Conservation (phyloP, 176 grass and related monocot genomes). For the Phoenix roebelenii region DNA sequence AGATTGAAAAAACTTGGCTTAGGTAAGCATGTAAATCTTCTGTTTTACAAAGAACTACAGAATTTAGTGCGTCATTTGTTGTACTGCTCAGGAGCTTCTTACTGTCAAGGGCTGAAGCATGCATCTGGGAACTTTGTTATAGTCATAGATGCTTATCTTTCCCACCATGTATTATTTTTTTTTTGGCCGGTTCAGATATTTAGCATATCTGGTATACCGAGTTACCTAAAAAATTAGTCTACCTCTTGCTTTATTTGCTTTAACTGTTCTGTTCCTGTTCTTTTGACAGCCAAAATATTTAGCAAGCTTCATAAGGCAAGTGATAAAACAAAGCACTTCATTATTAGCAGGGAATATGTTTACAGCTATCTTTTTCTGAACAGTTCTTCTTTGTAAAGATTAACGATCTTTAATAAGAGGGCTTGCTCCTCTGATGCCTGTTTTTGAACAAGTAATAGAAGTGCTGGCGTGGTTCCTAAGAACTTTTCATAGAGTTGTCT, state of each 20-base stretch:
- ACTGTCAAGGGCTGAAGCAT: slow-evolving; percentile 82
- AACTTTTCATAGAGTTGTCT: too few species aligned
- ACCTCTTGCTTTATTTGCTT: too few species aligned
- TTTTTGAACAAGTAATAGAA: too few species aligned
- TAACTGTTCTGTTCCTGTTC: slow-evolving; percentile 10
- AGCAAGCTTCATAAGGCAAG: slow-evolving; percentile 82
- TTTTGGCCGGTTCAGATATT: not conserved
- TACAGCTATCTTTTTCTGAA: too few species aligned
- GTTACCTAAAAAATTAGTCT: not conserved
- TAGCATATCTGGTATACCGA: not conserved
- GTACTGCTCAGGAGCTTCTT: slow-evolving; percentile 62
- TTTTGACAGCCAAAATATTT: slow-evolving; percentile 79
- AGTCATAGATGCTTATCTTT: slow-evolving; percentile 86
- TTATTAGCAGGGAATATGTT: not conserved
- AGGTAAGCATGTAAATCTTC: slow-evolving; percentile 30
- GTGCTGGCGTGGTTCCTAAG: too few species aligned
- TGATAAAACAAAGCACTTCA: not conserved
- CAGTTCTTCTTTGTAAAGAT: too few species aligned
- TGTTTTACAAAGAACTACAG: too few species aligned
- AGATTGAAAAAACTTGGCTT: slow-evolving; percentile 85
- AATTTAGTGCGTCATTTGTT: not conserved
- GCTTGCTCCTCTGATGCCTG: too few species aligned
- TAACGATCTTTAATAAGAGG: too few species aligned
- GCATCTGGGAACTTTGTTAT: slow-evolving; percentile 76
- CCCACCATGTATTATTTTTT: slow-evolving; percentile 59